Evolutionary conservation across 345 rosid genomes (phyloP).

Genomic region (Turnera subulata): DNA sequence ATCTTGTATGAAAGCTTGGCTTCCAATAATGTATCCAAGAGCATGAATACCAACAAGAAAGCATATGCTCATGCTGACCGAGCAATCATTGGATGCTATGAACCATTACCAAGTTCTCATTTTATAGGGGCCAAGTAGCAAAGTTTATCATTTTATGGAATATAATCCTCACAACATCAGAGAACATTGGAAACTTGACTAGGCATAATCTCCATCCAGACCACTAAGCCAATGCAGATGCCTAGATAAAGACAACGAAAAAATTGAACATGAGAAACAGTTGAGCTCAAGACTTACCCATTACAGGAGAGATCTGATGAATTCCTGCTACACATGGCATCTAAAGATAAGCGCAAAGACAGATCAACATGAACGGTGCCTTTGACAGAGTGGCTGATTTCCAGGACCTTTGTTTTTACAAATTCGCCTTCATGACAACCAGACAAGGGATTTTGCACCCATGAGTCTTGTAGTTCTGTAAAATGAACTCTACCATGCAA

Average conservation of each 20-base stretch:
- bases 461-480: slow-evolving; percentile 70
- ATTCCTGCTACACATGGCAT: slow-evolving; percentile 47
- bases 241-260: no score
- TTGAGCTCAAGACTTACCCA: slow-evolving; percentile 41
- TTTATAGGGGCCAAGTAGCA: background rate
- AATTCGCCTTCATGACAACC: slow-evolving; percentile 73
- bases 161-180: background rate
- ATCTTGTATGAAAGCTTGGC: no score
- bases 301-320: slow-evolving; percentile 30
- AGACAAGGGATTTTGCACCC: slow-evolving; percentile 69
- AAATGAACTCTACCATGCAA: slow-evolving; percentile 80
- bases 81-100: background rate
- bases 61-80: no score
- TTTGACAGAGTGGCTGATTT: slow-evolving; percentile 53
- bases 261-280: no score
- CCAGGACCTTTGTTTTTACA: slow-evolving; percentile 88
- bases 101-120: background rate
- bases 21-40: no score
- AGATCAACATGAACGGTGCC: slow-evolving; percentile 73
- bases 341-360: slow-evolving; percentile 56
- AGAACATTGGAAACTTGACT: no score
- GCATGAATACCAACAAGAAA: no score
- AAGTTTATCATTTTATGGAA: background rate
- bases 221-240: no score
- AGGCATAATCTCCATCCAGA: no score